A percentile compares a stretch with the other conserved stretches of the same genome.
These are phyloP conservation scores for Neodidymelliopsis sp. DNA, from an alignment of 2,329 filamentous ascomycete genomes.

Conservation along the genomic window DNA sequence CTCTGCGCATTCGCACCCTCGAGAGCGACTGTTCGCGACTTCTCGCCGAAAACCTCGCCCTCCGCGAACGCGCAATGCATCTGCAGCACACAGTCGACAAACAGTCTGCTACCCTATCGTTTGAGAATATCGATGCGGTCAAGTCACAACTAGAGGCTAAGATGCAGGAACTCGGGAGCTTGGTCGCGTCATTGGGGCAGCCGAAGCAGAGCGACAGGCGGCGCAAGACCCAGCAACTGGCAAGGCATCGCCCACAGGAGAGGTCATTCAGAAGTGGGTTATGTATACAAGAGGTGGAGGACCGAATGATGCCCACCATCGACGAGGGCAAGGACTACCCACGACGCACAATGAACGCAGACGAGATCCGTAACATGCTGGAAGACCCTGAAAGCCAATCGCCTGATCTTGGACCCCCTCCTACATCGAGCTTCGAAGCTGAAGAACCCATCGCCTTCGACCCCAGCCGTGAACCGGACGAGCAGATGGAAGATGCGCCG, in stretches of 20 bases:
- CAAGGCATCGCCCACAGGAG: conserved; percentile 59
- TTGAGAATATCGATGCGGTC: conserved; percentile 72
- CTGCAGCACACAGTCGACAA: conserved; percentile 73
- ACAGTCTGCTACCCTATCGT: conserved; percentile 65
- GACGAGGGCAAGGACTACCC: conserved; percentile 73
- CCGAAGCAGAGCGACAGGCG: conserved; percentile 33
- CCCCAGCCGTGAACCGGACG: conserved; percentile 32
- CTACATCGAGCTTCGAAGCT: conserved; percentile 60
- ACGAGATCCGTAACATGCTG: conserved; percentile 64
- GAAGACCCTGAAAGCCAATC: conserved; percentile 66
- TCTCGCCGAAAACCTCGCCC: conserved; percentile 78
- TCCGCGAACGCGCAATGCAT: conserved; percentile 73
- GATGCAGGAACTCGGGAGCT: conserved; percentile 71
- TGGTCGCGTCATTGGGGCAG: conserved; percentile 70
- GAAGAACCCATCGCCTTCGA: conserved; percentile 58
- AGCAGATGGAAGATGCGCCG: conserved; percentile 38
- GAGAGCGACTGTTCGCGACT: conserved; percentile 78
- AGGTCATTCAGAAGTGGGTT: conserved; percentile 62
- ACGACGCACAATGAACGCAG: conserved; percentile 69
- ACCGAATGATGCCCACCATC: conserved; percentile 70
- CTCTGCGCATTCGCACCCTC: conserved; percentile 76
- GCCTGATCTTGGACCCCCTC: conserved; percentile 70
- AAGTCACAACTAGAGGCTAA: conserved; percentile 76
- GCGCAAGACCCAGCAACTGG: conserved; percentile 59
- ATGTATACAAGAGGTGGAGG: conserved; percentile 52